Evolutionary conservation across 768 basidiomycete species (phyloP).

Genomic region (Podaxis mareebaensis): DNA sequence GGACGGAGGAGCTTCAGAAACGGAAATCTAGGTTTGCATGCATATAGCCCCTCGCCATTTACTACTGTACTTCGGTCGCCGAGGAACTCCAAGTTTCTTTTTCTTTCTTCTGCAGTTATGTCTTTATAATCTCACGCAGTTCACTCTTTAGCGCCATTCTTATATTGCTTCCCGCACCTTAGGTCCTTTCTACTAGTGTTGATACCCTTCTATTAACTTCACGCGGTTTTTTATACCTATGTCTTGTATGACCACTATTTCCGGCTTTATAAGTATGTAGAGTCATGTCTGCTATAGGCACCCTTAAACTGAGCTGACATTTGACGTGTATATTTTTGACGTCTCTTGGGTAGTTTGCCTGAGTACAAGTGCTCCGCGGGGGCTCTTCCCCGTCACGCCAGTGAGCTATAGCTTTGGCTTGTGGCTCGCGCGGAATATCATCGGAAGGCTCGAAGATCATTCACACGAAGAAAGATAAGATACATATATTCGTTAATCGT

Average conservation of each 20-base stretch:
- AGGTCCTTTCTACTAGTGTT: conserved; percentile 38
- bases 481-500: background rate
- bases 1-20: conserved; percentile 82
- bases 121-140: conserved; percentile 34
- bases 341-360: background rate
- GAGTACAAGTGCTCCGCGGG: background rate
- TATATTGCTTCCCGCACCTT: conserved; percentile 22
- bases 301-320: conserved; percentile 16
- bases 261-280: conserved; percentile 23
- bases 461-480: background rate
- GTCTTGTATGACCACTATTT: conserved; percentile 23
- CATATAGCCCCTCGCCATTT: conserved; percentile 48
- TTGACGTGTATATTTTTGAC: conserved; percentile 2
- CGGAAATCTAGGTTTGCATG: conserved; percentile 94
- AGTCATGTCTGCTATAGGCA: conserved; percentile 22
- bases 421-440: background rate
- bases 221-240: conserved; percentile 30
- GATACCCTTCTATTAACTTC: conserved; percentile 42
- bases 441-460: background rate
- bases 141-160: conserved; percentile 37
- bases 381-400: background rate
- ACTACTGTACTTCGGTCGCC: conserved; percentile 1
- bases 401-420: too few species aligned
- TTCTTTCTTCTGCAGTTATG: conserved; percentile 25
- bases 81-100: conserved; percentile 23